Evolutionary conservation across 1,284 basidiomycete genomes (phyloP), one percentile per base, ranked within the genome.

Genomic region (Ganoderma sp.): DNA sequence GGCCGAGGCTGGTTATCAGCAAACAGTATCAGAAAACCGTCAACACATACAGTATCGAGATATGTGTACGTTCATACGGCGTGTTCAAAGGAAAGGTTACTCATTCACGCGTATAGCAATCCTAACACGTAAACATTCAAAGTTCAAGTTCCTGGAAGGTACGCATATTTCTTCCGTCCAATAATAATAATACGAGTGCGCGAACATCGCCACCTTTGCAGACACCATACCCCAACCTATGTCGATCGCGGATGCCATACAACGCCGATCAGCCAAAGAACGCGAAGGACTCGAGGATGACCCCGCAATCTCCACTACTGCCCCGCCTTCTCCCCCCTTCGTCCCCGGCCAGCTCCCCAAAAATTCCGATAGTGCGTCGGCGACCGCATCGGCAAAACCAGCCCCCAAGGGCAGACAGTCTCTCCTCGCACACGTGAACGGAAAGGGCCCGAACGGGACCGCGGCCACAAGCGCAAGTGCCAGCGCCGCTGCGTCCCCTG

Each of bases 71-170:
- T 77, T 14, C 52, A 3, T 56, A 34, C 17, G 2, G 58, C 39
- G 32, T 42, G 32, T 59, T 42, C 43, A 25, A 64, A 32, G 54
- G 57, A 39, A 10, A 67, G 5, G 17, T 7, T 45, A 39, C 67
- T 34, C 67, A 67, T 60, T 39, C 58, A 57, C 61, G 60, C 58
- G 75, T 62, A 65, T 73, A 90, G 89, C 90, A 45, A 80, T 80
- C 56, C 85, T 87, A 5, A 83, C 87, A 8, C 82, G 85, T 68
- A 85, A 85, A 74, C 87, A 88, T 69, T 86, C 87, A 75, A 88
- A 91, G 74, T 90, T 91, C 72, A 85, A 84, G 79, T 92, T 92
- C 74, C 84, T 93, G 9, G 79, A 83, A 81, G 91, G 91, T 89
- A 74, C 54, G 79, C 71, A 25, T 54, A 22, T 48, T 25, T 45